A percentile compares a stretch with the other conserved stretches of the same genome.
These are phyloP conservation scores for Adansonia grandidieri DNA, from an alignment of 441 rosid genomes.

Conservation along the genomic window DNA sequence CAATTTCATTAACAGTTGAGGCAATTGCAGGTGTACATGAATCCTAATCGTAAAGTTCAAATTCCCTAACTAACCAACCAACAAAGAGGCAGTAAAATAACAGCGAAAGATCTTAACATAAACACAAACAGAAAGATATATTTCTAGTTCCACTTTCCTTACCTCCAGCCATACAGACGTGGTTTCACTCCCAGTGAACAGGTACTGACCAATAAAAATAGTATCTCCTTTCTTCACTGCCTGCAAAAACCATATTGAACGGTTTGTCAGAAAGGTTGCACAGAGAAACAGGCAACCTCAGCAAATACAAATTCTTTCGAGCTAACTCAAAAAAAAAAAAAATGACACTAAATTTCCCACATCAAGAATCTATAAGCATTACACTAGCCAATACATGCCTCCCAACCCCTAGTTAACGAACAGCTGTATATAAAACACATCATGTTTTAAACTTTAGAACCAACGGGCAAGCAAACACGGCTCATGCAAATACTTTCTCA, in stretches of 20 bases:
- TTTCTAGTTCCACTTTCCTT: slow-evolving; percentile 22
- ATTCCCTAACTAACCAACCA: not conserved
- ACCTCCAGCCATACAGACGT: slow-evolving; percentile 99
- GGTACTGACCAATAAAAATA: slow-evolving; percentile 90
- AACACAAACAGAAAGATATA: not conserved
- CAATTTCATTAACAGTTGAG: slow-evolving; percentile 28
- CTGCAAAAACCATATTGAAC: slow-evolving; percentile 50
- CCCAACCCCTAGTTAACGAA: not conserved
- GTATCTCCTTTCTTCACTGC: slow-evolving; percentile 95
- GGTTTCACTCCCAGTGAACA: slow-evolving; percentile 98
- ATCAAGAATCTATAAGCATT: slow-evolving; percentile 5
- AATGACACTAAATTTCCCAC: not conserved
- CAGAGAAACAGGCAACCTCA: slow-evolving; percentile 17
- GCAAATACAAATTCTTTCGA: not conserved
- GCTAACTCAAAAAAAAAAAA: not conserved
- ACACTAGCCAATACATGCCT: not conserved
- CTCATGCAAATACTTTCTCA: not conserved
- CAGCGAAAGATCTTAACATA: not conserved
- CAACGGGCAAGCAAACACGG: not conserved
- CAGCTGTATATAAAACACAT: not conserved
- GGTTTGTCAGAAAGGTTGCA: slow-evolving; percentile 13
- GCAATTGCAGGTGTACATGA: not conserved
- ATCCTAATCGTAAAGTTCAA: slow-evolving; percentile 5
- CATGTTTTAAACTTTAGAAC: not conserved
- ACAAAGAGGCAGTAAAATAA: not conserved